These are phyloP conservation scores for thale cress (Arabidopsis thaliana) DNA, from an alignment of 345 rosid genomes.

Conservation along the genomic window DNA sequence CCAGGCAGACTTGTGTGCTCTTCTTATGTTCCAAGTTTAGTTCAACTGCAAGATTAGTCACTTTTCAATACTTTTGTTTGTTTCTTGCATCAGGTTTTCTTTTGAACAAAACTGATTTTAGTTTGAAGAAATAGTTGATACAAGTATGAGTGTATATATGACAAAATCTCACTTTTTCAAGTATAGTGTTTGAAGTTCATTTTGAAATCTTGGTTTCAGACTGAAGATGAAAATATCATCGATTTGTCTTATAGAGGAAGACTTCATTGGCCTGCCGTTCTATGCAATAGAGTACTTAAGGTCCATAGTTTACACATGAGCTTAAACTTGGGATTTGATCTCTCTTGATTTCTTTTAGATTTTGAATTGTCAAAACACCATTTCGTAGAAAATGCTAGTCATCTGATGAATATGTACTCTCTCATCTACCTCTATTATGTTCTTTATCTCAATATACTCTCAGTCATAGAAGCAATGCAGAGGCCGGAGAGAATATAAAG, in stretches of 20 bases:
- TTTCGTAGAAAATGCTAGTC: no score
- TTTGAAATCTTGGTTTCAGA: background rate
- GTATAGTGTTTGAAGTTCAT: background rate
- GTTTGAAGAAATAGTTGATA: background rate
- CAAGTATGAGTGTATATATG: background rate
- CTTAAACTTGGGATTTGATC: no score
- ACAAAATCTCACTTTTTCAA: background rate
- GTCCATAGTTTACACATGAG: constrained; percentile 1
- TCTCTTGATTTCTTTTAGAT: no score
- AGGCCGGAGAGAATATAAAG: no score
- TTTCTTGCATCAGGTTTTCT: background rate
- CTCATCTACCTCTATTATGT: no score
- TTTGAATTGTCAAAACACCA: no score
- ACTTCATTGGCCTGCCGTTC: constrained; percentile 23
- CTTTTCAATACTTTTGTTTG: background rate
- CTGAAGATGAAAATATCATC: constrained; percentile 21
- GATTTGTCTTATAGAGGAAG: constrained; percentile 29
- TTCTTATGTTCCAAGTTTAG: constrained; percentile 25
- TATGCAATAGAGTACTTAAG: constrained; percentile 5
- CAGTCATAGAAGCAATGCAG: no score
- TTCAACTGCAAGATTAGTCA: constrained; percentile 6
- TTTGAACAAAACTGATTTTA: background rate
- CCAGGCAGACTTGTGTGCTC: background rate
- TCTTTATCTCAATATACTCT: no score
- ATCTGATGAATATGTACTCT: no score